Percentiles rank a stretch among this genome's conserved stretches.
Conservation (phyloP, 1,284 basidiomycete species). For the Mycena sp. region DNA sequence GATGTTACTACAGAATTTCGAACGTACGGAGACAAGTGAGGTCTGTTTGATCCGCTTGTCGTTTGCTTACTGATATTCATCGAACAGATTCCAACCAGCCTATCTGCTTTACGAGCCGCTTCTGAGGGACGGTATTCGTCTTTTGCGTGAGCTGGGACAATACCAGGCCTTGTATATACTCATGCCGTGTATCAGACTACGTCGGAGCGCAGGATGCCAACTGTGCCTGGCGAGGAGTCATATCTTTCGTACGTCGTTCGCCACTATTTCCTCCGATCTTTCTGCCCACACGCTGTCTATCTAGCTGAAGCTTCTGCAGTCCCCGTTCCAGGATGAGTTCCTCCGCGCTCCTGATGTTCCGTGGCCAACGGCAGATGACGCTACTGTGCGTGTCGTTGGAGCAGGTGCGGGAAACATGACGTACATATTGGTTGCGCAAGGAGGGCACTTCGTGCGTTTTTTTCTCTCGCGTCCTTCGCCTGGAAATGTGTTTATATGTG, state of each 20-base stretch:
- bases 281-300: neutral
- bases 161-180: too few species aligned
- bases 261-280: slow-evolving; percentile 17
- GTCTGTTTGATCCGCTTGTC: neutral
- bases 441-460: slow-evolving; percentile 39
- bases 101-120: slow-evolving; percentile 39
- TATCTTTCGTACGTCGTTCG: slow-evolving; percentile 9
- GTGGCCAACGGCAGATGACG: slow-evolving; percentile 36
- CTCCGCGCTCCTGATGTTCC: slow-evolving; percentile 36
- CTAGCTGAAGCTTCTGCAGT: slow-evolving; percentile 39
- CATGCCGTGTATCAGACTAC: slow-evolving; percentile 32
- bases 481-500: neutral
- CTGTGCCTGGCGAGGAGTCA: slow-evolving; percentile 40
- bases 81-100: slow-evolving; percentile 35
- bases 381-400: slow-evolving; percentile 40
- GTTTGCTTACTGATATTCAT: neutral
- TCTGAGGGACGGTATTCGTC: slow-evolving; percentile 31
- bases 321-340: slow-evolving; percentile 39
- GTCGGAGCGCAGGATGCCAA: slow-evolving; percentile 43
- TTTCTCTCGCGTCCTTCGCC: neutral
- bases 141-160: slow-evolving; percentile 34
- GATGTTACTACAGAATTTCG: too few species aligned
- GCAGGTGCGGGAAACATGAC: slow-evolving; percentile 42
- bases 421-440: slow-evolving; percentile 34
- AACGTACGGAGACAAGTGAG: too few species aligned